These are phyloP conservation scores for Cryphonectria japonica DNA, from an alignment of 2,329 filamentous ascomycete species.

Conservation along the genomic window DNA sequence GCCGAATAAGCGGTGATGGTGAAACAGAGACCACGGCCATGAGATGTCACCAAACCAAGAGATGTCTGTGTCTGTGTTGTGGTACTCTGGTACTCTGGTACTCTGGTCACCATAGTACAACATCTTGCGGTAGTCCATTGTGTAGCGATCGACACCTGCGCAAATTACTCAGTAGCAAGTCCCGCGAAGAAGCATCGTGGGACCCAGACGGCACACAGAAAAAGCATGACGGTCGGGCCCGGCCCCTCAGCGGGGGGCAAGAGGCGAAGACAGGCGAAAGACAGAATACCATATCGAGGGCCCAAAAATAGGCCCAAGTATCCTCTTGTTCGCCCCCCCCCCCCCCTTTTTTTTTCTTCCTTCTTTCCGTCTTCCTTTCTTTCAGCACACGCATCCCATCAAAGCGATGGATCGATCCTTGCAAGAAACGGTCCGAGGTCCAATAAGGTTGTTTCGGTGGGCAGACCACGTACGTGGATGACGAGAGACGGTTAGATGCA, in stretches of 20 bases:
- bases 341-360: too few relatives aligned
- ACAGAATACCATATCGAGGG: neutral
- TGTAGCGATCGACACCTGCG: slow-evolving; percentile 1
- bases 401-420: slow-evolving; percentile 1
- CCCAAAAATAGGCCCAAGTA: neutral
- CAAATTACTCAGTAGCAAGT: neutral
- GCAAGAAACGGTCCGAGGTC: slow-evolving; percentile 4
- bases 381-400: neutral
- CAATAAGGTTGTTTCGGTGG: slow-evolving; percentile 7
- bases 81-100: neutral
- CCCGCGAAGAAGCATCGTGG: neutral
- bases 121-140: neutral
- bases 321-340: too few relatives aligned
- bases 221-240: neutral
- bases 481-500: slow-evolving; percentile 8
- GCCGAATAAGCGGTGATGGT: slow-evolving; percentile 22
- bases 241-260: neutral
- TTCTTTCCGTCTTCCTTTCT: neutral
- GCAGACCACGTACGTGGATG: neutral
- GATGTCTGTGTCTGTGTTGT: slow-evolving; percentile 7
- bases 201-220: slow-evolving; percentile 2
- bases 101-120: neutral
- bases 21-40: slow-evolving; percentile 9
- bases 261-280: neutral
- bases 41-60: neutral